Evolutionary conservation across 352 stramenopile species (phyloP).

Genomic region (Globisporangium rhizosaccharum): DNA sequence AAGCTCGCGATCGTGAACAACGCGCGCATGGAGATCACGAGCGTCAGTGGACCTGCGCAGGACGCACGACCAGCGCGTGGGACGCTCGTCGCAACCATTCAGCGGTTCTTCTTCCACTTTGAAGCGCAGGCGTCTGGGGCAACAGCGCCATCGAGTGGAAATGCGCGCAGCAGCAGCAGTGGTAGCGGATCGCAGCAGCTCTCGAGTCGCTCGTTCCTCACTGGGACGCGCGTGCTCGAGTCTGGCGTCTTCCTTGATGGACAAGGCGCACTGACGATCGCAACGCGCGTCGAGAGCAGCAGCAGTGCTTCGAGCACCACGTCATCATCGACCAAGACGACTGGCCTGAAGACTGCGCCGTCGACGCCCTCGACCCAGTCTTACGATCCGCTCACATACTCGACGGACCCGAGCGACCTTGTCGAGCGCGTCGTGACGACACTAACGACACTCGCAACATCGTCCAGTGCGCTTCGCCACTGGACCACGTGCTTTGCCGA

Average conservation of each 20-base stretch:
- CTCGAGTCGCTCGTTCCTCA: constrained; percentile 27
- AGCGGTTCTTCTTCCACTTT: constrained; percentile 47
- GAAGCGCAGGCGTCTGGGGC: not conserved
- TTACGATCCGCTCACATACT: no score
- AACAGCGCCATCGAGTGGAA: not conserved
- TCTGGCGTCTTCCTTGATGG: constrained; percentile 26
- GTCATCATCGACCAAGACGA: not conserved
- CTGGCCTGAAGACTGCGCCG: not conserved
- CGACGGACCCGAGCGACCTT: not conserved
- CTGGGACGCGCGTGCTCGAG: constrained; percentile 12
- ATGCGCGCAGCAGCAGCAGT: not conserved
- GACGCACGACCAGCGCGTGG: not conserved
- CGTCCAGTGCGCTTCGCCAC: constrained; percentile 1
- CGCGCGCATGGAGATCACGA: constrained; percentile 23
- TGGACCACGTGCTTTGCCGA: constrained; percentile 12
- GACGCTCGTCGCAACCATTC: constrained; percentile 10
- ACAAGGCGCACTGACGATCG: constrained; percentile 21
- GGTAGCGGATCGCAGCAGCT: not conserved
- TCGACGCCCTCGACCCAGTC: not conserved
- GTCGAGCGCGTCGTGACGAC: not conserved
- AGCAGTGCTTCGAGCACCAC: not conserved
- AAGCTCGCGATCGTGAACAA: constrained; percentile 37
- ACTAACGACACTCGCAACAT: not conserved
- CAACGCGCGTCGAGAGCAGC: constrained; percentile 1
- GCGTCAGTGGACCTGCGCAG: constrained; percentile 6